Evolutionary conservation across 2,329 filamentous ascomycete genomes (phyloP).

Genomic region (Neopestalotiopsis sp.): DNA sequence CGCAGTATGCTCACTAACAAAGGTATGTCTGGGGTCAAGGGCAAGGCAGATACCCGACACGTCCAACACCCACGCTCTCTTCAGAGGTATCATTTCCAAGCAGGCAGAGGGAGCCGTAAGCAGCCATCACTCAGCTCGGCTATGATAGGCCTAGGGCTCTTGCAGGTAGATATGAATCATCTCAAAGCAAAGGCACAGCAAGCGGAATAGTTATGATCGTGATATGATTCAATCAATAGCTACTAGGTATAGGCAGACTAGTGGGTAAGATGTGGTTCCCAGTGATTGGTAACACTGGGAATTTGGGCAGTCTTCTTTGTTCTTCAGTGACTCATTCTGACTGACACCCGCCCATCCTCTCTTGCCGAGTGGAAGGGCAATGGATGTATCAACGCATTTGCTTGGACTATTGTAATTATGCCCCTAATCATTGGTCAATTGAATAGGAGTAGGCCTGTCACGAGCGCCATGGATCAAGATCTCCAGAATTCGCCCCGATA

Average conservation of each 20-base stretch:
- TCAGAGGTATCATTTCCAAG: slow-evolving; percentile 15
- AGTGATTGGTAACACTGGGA: background rate
- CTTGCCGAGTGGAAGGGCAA: background rate
- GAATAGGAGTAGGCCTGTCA: background rate
- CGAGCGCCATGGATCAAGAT: background rate
- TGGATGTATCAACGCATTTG: too few species aligned
- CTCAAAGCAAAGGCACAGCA: background rate
- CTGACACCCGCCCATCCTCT: background rate
- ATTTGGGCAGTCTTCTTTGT: background rate
- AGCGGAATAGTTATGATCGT: background rate
- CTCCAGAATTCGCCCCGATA: background rate
- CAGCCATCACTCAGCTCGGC: background rate
- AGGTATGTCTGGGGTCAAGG: background rate
- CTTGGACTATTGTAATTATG: background rate
- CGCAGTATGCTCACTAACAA: background rate
- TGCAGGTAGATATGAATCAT: background rate
- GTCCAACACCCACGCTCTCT: slow-evolving; percentile 1
- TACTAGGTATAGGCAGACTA: background rate
- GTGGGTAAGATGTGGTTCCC: background rate
- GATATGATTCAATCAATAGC: background rate
- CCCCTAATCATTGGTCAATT: background rate
- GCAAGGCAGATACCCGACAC: background rate
- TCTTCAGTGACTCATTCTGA: background rate
- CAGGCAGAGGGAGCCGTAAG: slow-evolving; percentile 13
- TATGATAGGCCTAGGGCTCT: background rate